Percentiles rank a stretch among this genome's conserved stretches.
Evolutionary conservation across 1,139 yeast genomes (phyloP).

Genomic region (Diutina sp.): DNA sequence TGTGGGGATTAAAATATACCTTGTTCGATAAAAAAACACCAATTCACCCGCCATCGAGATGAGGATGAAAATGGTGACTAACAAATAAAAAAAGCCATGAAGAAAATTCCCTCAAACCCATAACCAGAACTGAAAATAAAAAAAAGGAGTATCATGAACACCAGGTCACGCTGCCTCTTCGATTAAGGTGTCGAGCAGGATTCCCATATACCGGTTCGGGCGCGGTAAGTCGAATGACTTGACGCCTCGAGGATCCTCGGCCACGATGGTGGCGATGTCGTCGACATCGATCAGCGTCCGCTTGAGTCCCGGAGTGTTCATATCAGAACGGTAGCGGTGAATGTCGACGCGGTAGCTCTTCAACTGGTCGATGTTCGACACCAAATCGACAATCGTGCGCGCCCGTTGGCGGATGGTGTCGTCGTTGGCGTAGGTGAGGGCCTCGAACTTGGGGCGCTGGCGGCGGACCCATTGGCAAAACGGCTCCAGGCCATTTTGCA

Average conservation of each 20-base stretch:
- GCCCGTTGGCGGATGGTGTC: neutral
- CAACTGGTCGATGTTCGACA: neutral
- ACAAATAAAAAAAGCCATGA: neutral
- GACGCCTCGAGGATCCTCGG: conserved; percentile 1
- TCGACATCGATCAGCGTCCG: neutral
- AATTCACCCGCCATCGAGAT: neutral
- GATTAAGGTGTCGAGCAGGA: neutral
- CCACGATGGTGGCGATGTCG: neutral
- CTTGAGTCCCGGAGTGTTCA: conserved; percentile 1
- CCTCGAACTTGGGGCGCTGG: neutral
- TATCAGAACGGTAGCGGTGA: conserved; percentile 1
- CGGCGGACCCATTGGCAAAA: neutral
- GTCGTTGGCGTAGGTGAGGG: neutral
- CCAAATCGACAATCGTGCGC: neutral
- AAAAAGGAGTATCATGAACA: neutral
- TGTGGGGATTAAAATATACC: neutral
- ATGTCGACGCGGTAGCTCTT: neutral
- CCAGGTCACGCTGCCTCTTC: neutral
- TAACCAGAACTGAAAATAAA: neutral
- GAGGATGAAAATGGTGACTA: neutral
- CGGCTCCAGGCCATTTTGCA: neutral
- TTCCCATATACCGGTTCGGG: neutral
- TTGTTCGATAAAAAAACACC: neutral
- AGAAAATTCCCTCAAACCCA: neutral
- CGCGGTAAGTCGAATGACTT: neutral